These are phyloP conservation scores for Phlyctochytrium arcticum DNA, from an alignment of 192 early-diverging fungal genomes.

Conservation along the genomic window DNA sequence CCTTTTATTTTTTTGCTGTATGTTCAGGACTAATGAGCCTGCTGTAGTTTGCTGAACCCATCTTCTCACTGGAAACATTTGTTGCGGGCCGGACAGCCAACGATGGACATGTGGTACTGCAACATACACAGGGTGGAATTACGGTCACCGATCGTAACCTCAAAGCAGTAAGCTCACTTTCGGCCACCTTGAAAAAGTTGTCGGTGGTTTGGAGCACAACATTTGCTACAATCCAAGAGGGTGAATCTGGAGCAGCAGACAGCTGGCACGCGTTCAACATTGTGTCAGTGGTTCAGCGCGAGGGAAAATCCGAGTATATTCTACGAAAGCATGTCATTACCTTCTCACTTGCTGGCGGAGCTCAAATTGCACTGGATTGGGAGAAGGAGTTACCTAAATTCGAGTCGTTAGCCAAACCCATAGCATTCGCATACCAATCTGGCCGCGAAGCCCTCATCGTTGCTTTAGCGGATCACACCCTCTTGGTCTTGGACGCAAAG, in stretches of 20 bases:
- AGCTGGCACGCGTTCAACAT: background rate
- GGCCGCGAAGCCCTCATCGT: background rate
- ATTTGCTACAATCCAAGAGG: background rate
- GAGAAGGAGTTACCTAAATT: too few relatives aligned
- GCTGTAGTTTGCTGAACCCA: background rate
- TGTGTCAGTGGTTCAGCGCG: background rate
- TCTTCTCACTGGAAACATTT: background rate
- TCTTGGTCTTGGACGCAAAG: too few relatives aligned
- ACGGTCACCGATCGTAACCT: slow-evolving; percentile 4
- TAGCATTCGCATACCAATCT: background rate
- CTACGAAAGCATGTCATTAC: background rate
- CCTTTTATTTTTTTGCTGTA: too few relatives aligned
- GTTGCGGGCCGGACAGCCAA: background rate
- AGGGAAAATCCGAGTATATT: background rate
- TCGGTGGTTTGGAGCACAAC: slow-evolving; percentile 8
- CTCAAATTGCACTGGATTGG: too few relatives aligned
- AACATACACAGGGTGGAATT: background rate
- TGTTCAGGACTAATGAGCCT: too few relatives aligned
- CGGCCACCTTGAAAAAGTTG: background rate
- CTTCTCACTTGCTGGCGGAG: too few relatives aligned
- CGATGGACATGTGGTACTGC: background rate
- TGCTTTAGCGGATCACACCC: too few relatives aligned
- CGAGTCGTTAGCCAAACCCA: too few relatives aligned
- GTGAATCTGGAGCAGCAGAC: background rate
- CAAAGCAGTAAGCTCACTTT: background rate